These are phyloP conservation scores for Mortierella sp. DNA, from an alignment of 371 early-diverging fungal genomes.

Conservation along the genomic window DNA sequence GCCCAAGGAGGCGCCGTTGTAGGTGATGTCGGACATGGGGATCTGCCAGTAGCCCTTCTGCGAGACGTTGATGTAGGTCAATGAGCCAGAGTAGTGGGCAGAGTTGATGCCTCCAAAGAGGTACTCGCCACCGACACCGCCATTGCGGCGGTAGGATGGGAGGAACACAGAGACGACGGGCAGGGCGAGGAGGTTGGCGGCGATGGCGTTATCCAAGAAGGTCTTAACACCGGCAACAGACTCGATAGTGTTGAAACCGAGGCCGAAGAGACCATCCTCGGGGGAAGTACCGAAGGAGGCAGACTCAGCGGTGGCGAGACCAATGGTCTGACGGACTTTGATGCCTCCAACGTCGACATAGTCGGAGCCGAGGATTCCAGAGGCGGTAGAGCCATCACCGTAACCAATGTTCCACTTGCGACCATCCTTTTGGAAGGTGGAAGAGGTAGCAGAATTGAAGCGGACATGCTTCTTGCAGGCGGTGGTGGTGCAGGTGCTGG, in stretches of 20 bases:
- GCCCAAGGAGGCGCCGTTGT: conserved; percentile 14
- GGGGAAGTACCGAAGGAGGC: conserved; percentile 31
- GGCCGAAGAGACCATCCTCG: conserved; percentile 60
- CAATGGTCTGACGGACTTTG: conserved; percentile 56
- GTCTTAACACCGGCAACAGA: conserved; percentile 57
- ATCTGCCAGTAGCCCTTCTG: conserved; percentile 61
- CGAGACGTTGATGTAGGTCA: conserved; percentile 74
- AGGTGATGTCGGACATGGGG: conserved; percentile 9
- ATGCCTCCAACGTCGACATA: conserved; percentile 59
- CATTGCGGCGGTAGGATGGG: conserved; percentile 22
- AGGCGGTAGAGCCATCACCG: conserved; percentile 59
- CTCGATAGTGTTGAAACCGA: conserved; percentile 52
- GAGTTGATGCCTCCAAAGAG: conserved; percentile 72
- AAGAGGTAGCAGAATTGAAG: conserved; percentile 56
- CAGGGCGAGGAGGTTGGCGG: conserved; percentile 35
- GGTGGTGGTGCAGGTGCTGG: conserved; percentile 15
- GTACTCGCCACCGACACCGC: conserved; percentile 61
- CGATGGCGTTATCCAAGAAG: conserved; percentile 60
- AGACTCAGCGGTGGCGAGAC: conserved; percentile 56
- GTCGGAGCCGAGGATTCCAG: conserved; percentile 58
- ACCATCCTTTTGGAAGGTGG: conserved; percentile 54
- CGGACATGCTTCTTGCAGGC: conserved; percentile 38
- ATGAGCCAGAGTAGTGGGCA: conserved; percentile 65
- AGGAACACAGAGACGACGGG: conserved; percentile 60
- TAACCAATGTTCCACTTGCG: conserved; percentile 59